Evolutionary conservation across 331 rosid genomes (phyloP), one percentile per base, ranked within the genome.

Genomic region (Dryas integrifolia): DNA sequence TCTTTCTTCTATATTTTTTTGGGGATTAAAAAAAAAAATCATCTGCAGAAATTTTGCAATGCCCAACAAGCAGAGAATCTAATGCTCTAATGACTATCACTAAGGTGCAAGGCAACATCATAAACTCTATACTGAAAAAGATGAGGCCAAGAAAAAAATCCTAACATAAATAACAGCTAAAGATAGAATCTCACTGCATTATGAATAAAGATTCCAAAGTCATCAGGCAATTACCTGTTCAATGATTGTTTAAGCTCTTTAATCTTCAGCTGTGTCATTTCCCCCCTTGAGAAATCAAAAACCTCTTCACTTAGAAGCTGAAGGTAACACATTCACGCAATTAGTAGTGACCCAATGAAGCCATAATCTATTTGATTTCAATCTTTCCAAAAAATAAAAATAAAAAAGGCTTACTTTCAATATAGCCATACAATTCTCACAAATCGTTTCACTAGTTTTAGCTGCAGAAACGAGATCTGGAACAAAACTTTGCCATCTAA

Each of bases 291-390:
- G 83, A 95, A 95, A 85, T 95, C 99, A 82, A 95, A 95, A 67
- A 95, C 99, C 86, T 95, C 99, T 75, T 95, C 99, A 74, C 99
- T 92, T 84, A 95, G 82, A 80, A 95, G 98, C 99, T 95, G 88
- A 49, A 41, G 49, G 65, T 70, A 73, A 79, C 76, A 52, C 50
- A 72, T 60, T 49, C 15, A 81, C 21, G 68, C 45, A 38, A 57
- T 45, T 21, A 77, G 9, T 50, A 53, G 21, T 44, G 59, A 51
- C 59, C 35, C 68, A 70, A 75, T 43, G 38, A 65, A 58, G 67
- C 44, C 56, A 6, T 67, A 11, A 38, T 16, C 39, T 66, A 40
- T 41, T 51, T 67, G 15, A 11, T 70, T 15, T 43, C 67, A 60
- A 46, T 7, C 35, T 72, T 26, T 58, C 6, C 47, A 44, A 57